phyloP scores from a whole-genome alignment of 805 yeast genomes.

The Tetrapisispora pingtungensis region DNA sequence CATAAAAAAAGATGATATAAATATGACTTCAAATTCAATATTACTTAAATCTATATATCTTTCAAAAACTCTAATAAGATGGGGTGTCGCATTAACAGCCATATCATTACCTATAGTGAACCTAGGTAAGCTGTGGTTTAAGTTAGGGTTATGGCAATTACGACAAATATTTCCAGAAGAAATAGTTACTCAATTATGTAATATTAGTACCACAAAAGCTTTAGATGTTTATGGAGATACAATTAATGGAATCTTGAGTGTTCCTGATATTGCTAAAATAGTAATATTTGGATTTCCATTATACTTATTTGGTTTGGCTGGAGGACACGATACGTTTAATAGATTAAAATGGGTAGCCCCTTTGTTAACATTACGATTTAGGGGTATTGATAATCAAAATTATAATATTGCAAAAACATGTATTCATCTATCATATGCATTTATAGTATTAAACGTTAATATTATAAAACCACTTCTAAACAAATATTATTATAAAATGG shows the following conservation, averaged over 20 bases:
- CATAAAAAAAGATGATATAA: not conserved
- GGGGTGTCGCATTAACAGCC: conserved; percentile 2
- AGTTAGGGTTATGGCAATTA: conserved; percentile 21
- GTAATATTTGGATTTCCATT: conserved; percentile 17
- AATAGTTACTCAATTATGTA: conserved; percentile 14
- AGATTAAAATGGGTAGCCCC: conserved; percentile 14
- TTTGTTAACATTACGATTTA: conserved; percentile 4
- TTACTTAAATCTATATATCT: conserved; percentile 1
- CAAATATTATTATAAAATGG: conserved; percentile 7
- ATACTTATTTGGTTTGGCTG: conserved; percentile 7
- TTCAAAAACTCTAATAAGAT: conserved; percentile 3
- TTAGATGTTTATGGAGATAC: conserved; percentile 21
- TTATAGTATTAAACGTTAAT: conserved; percentile 4
- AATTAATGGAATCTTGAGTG: conserved; percentile 13
- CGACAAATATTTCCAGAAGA: conserved; percentile 22
- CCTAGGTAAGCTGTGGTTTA: conserved; percentile 14
- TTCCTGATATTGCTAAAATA: conserved; percentile 11
- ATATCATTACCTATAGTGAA: conserved; percentile 6
- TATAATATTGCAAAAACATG: not conserved
- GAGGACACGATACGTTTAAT: conserved; percentile 3
- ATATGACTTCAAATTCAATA: conserved; percentile 2
- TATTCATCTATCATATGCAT: conserved; percentile 4
- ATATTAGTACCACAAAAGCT: conserved; percentile 21
- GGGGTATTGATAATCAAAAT: not conserved
- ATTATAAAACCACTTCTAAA: conserved; percentile 8